These are phyloP conservation scores for Brassica cretica DNA, from an alignment of 345 rosid genomes.

Conservation along the genomic window DNA sequence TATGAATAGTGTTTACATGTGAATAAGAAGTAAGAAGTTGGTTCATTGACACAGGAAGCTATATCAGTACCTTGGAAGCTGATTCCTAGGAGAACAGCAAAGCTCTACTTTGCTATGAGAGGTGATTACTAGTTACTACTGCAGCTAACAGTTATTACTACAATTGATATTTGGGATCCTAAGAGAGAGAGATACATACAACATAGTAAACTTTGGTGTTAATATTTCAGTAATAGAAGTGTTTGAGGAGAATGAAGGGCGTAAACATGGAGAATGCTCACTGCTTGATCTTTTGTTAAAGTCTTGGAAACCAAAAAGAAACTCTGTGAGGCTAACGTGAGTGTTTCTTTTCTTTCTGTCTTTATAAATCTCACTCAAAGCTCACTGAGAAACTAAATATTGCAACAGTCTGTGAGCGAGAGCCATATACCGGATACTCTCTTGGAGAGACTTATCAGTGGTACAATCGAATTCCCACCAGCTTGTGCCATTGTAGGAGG, in stretches of 20 bases:
- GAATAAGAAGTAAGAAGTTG: conserved; percentile 5
- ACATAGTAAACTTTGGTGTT: neutral
- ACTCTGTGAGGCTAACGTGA: too few relatives aligned
- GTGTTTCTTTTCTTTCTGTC: too few relatives aligned
- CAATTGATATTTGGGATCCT: neutral
- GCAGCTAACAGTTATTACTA: neutral
- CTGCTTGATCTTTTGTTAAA: conserved; percentile 53
- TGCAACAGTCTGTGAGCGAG: conserved; percentile 60
- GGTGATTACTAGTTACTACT: conserved; percentile 43
- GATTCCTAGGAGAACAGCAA: conserved; percentile 68
- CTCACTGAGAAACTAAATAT: too few relatives aligned
- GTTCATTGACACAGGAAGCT: conserved; percentile 59
- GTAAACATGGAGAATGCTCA: conserved; percentile 54
- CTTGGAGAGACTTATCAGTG: conserved; percentile 66
- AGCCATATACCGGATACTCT: conserved; percentile 61
- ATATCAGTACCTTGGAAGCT: conserved; percentile 73
- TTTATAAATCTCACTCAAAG: too few relatives aligned
- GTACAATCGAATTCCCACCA: conserved; percentile 69
- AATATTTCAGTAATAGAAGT: conserved; percentile 63
- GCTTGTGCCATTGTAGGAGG: conserved; percentile 96
- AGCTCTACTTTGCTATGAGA: conserved; percentile 89
- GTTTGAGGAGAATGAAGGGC: conserved; percentile 71
- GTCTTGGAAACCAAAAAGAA: conserved; percentile 60
- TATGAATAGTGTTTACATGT: too few relatives aligned
- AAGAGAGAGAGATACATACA: neutral